Percentiles rank a stretch among this genome's conserved stretches.
Evolutionary conservation across 1,139 yeast species (phyloP).

Genomic region (Suhomyces ambrosiae): DNA sequence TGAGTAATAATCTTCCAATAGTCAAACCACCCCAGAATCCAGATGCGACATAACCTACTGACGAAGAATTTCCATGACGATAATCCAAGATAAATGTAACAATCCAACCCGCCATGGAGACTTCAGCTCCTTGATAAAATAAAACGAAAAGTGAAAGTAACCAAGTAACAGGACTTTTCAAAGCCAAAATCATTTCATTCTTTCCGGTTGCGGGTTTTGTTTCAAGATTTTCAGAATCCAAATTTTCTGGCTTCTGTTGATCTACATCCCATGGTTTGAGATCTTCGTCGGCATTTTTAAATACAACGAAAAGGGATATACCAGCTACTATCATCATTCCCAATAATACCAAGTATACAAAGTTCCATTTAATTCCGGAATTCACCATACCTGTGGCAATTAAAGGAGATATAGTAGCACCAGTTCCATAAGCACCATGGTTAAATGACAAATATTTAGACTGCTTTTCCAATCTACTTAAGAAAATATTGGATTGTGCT

Average conservation of each 20-base stretch:
- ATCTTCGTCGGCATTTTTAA: slow-evolving; percentile 42
- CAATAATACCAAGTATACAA: slow-evolving; percentile 51
- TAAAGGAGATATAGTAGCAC: slow-evolving; percentile 63
- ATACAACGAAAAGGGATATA: slow-evolving; percentile 35
- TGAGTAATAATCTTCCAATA: slow-evolving; percentile 54
- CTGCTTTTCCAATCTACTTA: slow-evolving; percentile 51
- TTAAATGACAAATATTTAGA: slow-evolving; percentile 53
- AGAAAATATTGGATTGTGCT: slow-evolving; percentile 59
- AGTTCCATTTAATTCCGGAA: slow-evolving; percentile 54
- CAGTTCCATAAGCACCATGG: slow-evolving; percentile 66
- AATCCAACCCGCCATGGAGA: slow-evolving; percentile 71
- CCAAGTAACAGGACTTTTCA: slow-evolving; percentile 54
- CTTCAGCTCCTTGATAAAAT: slow-evolving; percentile 69
- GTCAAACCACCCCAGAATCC: slow-evolving; percentile 76
- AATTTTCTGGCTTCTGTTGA: too few species aligned
- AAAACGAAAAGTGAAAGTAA: slow-evolving; percentile 52
- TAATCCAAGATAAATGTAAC: slow-evolving; percentile 62
- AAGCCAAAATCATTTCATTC: slow-evolving; percentile 29
- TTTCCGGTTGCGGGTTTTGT: slow-evolving; percentile 1
- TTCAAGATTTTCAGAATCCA: neutral
- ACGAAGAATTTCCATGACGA: slow-evolving; percentile 45
- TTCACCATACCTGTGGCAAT: slow-evolving; percentile 56
- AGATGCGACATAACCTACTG: slow-evolving; percentile 64
- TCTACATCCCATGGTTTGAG: slow-evolving; percentile 18
- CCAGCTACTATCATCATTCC: slow-evolving; percentile 36